Base-by-base conservation (phyloP, 2,329 filamentous ascomycete species). In the Penicillium vulpinum region DNA sequence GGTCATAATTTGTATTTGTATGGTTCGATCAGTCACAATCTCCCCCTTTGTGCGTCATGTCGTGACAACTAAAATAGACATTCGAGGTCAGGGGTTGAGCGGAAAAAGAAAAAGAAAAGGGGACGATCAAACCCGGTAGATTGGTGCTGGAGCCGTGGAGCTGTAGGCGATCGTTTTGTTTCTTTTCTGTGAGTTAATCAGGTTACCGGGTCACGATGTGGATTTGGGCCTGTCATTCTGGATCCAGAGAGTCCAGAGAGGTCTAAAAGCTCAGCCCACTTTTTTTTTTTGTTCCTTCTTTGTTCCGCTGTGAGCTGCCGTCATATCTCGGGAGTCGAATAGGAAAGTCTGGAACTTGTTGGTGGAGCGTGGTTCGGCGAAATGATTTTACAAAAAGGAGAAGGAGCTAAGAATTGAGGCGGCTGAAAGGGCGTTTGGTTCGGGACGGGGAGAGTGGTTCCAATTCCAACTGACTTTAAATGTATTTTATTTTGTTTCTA, bases 51-150 rank as follows among this genome's bases (percentile, higher is more conserved):
- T 52, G 48, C 35, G 6, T 40, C 46, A 56, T 54, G 36, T 51
- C 38, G 52, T 52, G 54, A 59, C 45, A 36, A 36, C 29, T 33
- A 36, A 48, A 56, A 57, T 46, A 50, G 46, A 38, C 40, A 55
- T 39, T 52, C 40, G 51, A 57, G 61, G 55, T 58, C 59, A 61
- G 61, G 64, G 59, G 55, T 35, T 43, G 60, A 64, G 56, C 44
- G 60, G 53, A 51, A 24, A 52, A 36, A 51, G n/a, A 60, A 57
- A 57, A 54, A 63, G 59, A 59, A 57, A n/a, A 45, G 54, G 55
- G 35, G 61, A 53, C 36, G 61, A 67, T 62, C 58, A 56, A 57
- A 56, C 63, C 64, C 64, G 63, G 59, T 53, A 56, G 22, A 44
- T 21, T 62, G 64, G 51, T 56, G 51, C 51, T 58, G 61, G 64